Percentiles rank a stretch among this genome's conserved stretches.
phyloP scores from a whole-genome alignment of 1,284 basidiomycete species.

The Filobasidium uniguttulatum region DNA sequence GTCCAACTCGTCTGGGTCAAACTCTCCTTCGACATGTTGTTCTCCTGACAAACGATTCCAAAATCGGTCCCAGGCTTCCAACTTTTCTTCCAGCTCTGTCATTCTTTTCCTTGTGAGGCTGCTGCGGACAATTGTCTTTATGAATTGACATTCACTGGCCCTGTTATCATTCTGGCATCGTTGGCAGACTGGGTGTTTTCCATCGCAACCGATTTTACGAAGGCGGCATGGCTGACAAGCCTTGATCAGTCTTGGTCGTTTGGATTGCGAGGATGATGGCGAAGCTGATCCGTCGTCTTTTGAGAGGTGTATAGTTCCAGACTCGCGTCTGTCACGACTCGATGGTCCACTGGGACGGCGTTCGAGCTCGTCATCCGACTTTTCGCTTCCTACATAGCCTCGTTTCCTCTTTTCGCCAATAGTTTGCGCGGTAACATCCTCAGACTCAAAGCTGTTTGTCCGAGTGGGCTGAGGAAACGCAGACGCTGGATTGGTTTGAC shows the following conservation, averaged over 20 bases:
- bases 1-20: neutral
- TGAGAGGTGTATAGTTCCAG: too few relatives aligned
- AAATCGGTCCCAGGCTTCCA: neutral
- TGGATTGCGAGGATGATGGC: neutral
- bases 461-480: neutral
- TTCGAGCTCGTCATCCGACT: neutral
- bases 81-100: neutral
- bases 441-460: neutral
- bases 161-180: neutral
- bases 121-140: neutral
- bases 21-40: neutral
- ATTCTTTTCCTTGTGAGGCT: neutral
- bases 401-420: neutral
- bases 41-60: neutral
- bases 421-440: neutral
- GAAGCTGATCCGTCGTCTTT: neutral
- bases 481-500: neutral
- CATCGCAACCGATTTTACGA: constrained; percentile 2
- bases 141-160: neutral
- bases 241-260: constrained; percentile 1
- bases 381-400: neutral
- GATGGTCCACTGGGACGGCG: neutral
- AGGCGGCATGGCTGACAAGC: constrained; percentile 1
- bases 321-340: too few relatives aligned
- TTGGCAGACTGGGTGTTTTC: neutral